Evolutionary conservation across 2,329 filamentous ascomycete genomes (phyloP), one percentile per base, ranked within the genome.

Genomic region (Hortaea werneckii): DNA sequence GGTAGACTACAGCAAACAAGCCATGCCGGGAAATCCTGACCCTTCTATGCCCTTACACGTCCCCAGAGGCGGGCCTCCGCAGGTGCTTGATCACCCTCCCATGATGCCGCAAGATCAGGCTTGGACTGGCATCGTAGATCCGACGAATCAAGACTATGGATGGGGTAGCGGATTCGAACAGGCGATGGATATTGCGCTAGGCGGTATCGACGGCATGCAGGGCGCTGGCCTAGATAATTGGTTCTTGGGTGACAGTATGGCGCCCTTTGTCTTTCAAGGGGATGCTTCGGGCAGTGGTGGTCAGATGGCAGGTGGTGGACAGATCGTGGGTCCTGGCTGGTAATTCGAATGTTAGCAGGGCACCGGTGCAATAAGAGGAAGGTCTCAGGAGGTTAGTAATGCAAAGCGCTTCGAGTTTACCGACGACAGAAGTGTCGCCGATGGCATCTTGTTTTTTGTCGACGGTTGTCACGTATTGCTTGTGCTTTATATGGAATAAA

Each of bases 141-240:
- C 51, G 1, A 47, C 45, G 11, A 50, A 52, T 37, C 48, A 42
- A 20, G 54, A 56, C 28, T 60, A 50, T 47, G 56, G 55, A 6
- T 63, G 60, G 61, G 61, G 60, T n/a, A 55, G 51, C 7, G 59
- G 59, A 11, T 62, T 64, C 29, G 58, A 64, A 48, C 60, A 64
- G 40, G 60, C 59, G 7, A 64, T 64, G 61, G 60, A 63, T 42
- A 57, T 64, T 26, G 58, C 60, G 34, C 40, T 64, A 30, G 57
- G 54, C 5, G 58, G 54, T 11, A 59, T 61, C 52, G 57, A 58
- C 35, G 58, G 57, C 0, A 44, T 62, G 37, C 53, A 53, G 37
- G 58, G 58, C 37, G 55, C 54, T 27, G 59, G 57, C 28, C 50
- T 64, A 43, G 60, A 63, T 46, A 51, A 56, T 11, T 48, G 62